A percentile compares a stretch with the other conserved stretches of the same genome.
Evolutionary conservation across 2,329 filamentous ascomycete species (phyloP).

Genomic region (Trichoderma sp.): DNA sequence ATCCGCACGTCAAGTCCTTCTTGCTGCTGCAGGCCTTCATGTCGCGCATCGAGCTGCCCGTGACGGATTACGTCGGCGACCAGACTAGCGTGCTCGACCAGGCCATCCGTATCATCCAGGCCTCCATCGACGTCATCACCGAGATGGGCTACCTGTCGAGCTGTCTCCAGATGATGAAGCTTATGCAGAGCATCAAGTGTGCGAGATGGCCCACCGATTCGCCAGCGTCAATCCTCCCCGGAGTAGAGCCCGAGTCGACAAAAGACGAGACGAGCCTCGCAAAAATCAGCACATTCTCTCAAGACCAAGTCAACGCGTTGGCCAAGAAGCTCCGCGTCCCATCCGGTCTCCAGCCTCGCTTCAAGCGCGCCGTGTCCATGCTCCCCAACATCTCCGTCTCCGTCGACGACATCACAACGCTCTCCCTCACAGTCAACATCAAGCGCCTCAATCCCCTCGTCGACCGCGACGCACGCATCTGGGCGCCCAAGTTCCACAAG

Average conservation of each 20-base stretch:
- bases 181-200: slow-evolving; percentile 90
- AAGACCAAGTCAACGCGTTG: slow-evolving; percentile 45
- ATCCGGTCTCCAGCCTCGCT: slow-evolving; percentile 45
- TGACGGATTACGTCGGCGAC: slow-evolving; percentile 96
- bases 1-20: slow-evolving; percentile 96
- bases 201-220: slow-evolving; percentile 87
- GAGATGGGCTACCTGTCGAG: slow-evolving; percentile 83
- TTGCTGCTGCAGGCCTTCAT: slow-evolving; percentile 93
- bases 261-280: slow-evolving; percentile 48
- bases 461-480: slow-evolving; percentile 72
- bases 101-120: slow-evolving; percentile 94
- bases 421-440: slow-evolving; percentile 64
- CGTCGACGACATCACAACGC: slow-evolving; percentile 61
- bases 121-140: slow-evolving; percentile 88
- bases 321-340: slow-evolving; percentile 56
- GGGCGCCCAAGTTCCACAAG: slow-evolving; percentile 88
- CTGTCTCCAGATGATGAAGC: slow-evolving; percentile 75
- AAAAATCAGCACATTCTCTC: slow-evolving; percentile 43
- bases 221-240: slow-evolving; percentile 77
- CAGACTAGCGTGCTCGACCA: slow-evolving; percentile 89
- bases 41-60: slow-evolving; percentile 87
- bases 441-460: slow-evolving; percentile 66
- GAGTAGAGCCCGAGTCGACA: slow-evolving; percentile 54
- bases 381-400: slow-evolving; percentile 71
- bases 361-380: slow-evolving; percentile 60